Conservation (phyloP, 2,329 filamentous ascomycete species). For the Beauveria medogensis region DNA sequence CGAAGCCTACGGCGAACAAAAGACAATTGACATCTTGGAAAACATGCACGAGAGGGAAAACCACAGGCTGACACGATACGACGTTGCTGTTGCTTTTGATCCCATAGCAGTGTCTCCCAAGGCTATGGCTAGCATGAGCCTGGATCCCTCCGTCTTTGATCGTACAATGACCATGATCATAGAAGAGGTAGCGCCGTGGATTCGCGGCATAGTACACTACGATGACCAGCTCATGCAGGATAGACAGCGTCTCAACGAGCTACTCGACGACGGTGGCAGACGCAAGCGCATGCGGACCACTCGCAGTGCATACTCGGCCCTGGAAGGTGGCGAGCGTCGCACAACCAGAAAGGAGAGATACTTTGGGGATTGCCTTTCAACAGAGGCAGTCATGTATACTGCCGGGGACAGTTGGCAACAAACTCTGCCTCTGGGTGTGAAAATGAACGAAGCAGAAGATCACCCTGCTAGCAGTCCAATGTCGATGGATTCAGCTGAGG, state of each 20-base stretch:
- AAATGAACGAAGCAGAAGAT: neutral
- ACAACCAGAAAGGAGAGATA: conserved; percentile 63
- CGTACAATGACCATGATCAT: conserved; percentile 57
- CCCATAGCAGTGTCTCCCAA: conserved; percentile 47
- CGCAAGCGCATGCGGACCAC: conserved; percentile 58
- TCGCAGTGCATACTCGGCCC: conserved; percentile 63
- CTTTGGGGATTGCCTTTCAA: conserved; percentile 56
- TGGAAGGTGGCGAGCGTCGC: conserved; percentile 64
- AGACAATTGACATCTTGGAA: conserved; percentile 30
- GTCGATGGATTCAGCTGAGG: neutral
- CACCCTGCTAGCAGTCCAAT: neutral
- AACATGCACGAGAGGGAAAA: conserved; percentile 24
- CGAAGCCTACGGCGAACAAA: conserved; percentile 19
- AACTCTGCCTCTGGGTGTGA: neutral
- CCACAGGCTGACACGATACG: conserved; percentile 35
- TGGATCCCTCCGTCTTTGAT: conserved; percentile 70
- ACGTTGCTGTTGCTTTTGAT: conserved; percentile 53
- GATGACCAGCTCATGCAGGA: conserved; percentile 65
- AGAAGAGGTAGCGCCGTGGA: conserved; percentile 77
- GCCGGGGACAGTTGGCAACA: conserved; percentile 37
- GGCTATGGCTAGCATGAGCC: conserved; percentile 26
- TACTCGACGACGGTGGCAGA: conserved; percentile 51
- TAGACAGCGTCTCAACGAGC: conserved; percentile 51
- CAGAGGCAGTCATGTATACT: conserved; percentile 57
- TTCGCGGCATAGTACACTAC: conserved; percentile 75